Evolutionary conservation across 371 early-diverging fungal genomes (phyloP), one percentile per base, ranked within the genome.

Genomic region (Homolaphlyctis polyrhiza): DNA sequence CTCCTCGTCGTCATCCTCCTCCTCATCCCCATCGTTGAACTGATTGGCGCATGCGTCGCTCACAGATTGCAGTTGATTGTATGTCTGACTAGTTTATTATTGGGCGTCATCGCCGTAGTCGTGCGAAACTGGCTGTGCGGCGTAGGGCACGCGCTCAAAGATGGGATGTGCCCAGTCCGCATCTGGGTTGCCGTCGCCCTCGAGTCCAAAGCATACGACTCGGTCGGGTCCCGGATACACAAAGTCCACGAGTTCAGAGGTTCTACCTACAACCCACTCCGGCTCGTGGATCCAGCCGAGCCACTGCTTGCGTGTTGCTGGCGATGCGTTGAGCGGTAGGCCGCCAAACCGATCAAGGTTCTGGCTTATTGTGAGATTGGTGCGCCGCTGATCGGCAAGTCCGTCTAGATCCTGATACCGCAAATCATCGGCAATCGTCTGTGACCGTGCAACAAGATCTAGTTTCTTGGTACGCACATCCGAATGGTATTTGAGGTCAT

Each of bases 91-190:
- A 18, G 39, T 18, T 8, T 11, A 39, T 8, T 39, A 18, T 39
- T 8, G 18, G 39, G 39, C 18, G 39, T 39, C 18, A 39, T 8
- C 39, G 18, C 11, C 11, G 18, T 8, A 18, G 18, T 39, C 11
- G 18, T 18, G 39, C 39, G 8, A 18, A 39, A 18, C 39, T 11
- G 39, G 39, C 18, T 11, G 11, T 8, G 39, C 18, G 11, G 39
- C 32, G n/a, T 51, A 51, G 25, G 25, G 28, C 11, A 51, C 52
- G 8, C 14, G 11, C 32, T 51, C 52, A 51, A 11, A 51, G 14
- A 51, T 27, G 11, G 52, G 52, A 51, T 51, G 25, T 51, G 25
- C 52, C 52, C 52, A 51, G 52, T 51, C 52, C 14, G 52, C 52
- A 51, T 51, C 32, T 11, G 52, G 52, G 32, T 51, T 51, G 32